Conservation (phyloP, 1,139 yeast species). For the Taiozyma onychis region DNA sequence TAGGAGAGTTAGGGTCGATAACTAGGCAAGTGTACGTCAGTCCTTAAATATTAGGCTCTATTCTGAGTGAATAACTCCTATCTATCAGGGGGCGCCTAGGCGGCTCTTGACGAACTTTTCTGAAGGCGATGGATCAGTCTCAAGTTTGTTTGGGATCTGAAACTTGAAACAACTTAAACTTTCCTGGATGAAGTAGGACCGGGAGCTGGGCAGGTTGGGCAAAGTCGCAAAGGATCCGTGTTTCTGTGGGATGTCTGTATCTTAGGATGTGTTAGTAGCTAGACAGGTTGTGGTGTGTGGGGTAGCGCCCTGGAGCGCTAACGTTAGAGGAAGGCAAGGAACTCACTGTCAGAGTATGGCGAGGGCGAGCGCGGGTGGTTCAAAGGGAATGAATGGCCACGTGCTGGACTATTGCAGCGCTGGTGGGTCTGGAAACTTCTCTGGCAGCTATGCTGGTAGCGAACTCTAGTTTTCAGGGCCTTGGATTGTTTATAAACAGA, state of each 20-base stretch:
- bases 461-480: neutral
- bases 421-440: neutral
- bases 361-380: neutral
- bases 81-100: neutral
- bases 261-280: neutral
- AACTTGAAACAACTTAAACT: neutral
- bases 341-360: neutral
- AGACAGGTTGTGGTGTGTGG: neutral
- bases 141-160: neutral
- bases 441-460: neutral
- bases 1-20: neutral
- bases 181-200: neutral
- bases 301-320: neutral
- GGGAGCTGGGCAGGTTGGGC: neutral
- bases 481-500: neutral
- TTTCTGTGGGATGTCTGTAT: neutral
- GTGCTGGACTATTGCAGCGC: neutral
- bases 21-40: neutral
- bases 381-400: neutral
- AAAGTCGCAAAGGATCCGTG: neutral
- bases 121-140: neutral
- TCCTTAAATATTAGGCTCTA: neutral
- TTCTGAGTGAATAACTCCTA: neutral
- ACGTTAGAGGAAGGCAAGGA: neutral
- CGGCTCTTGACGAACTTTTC: neutral